Base-by-base conservation (phyloP, 495 filamentous ascomycete species). In the Massariosphaeria phaeospora region DNA sequence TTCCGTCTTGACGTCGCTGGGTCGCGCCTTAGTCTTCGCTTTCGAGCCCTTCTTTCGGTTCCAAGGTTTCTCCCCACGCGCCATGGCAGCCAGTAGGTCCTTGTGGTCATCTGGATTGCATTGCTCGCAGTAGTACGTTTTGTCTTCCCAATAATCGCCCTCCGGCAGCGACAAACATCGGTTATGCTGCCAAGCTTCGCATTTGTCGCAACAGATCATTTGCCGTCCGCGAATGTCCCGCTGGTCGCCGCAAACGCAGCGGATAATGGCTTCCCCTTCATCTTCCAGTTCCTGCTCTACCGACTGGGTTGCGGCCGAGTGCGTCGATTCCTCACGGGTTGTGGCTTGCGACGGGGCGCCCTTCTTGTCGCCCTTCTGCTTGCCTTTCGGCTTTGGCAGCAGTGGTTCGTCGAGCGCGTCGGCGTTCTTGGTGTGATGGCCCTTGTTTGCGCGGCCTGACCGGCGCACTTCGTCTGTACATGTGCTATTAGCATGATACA, bases 131-230 rank as follows among this genome's bases (percentile, higher is more conserved):
- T 82, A 90, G 72, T 97, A 98, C 64, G 84, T 71, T 18, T 82
- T 80, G 26, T 86, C 86, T 55, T 88, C 45, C 55, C 86, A 79
- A 30, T 88, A 82, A 13, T 85, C 79, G 52, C 82, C 83, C 57
- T 88, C 84, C 52, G 82, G 81, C 55, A 95, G 76, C 24, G 87
- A 89, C 81, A 98, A 89, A 67, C 93, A 98, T 59, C 90, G 82
- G 64, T 94, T 95, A 67, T 98, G 93, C 69, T 98, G 93, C 93
- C 93, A 98, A 40, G 84, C 89, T 24, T 81, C 80, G 65, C 93
- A 98, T 29, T 75, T 78, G 64, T 98, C 93, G 71, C 93, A 98
- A 62, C 85, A 84, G 63, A 97, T 94, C 68, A 94, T 90, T 62
- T 89, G 82, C 30, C 84, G 79, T 41, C 87, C 87, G 56, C 84